Conservation (phyloP, 805 yeast species). For the Monosporozyma siamensis region DNA sequence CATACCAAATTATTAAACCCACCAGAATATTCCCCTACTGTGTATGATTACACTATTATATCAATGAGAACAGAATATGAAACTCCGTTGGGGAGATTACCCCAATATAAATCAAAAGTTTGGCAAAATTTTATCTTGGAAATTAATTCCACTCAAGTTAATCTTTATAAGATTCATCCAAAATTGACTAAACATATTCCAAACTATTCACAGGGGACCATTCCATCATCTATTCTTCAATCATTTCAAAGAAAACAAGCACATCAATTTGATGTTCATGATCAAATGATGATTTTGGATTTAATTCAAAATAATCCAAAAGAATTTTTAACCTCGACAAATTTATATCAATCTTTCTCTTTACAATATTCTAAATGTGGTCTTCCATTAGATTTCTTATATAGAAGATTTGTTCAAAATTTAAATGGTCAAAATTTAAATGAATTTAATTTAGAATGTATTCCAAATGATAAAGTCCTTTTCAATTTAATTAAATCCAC, state of each 20-base stretch:
- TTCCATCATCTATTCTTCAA: conserved; percentile 1
- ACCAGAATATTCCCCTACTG: conserved; percentile 63
- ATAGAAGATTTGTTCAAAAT: conserved; percentile 24
- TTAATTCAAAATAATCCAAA: conserved; percentile 12
- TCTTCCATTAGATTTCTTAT: conserved; percentile 67
- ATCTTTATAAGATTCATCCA: conserved; percentile 45
- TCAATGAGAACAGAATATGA: conserved; percentile 65
- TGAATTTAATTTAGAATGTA: not conserved
- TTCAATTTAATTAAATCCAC: conserved; percentile 24
- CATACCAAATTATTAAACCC: conserved; percentile 20
- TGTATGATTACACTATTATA: conserved; percentile 47
- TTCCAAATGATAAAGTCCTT: conserved; percentile 1
- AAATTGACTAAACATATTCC: conserved; percentile 24
- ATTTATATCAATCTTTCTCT: conserved; percentile 54
- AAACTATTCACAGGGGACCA: conserved; percentile 13
- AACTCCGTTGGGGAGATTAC: conserved; percentile 64
- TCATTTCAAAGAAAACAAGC: conserved; percentile 9
- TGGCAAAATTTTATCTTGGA: conserved; percentile 69
- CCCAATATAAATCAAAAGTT: conserved; percentile 37
- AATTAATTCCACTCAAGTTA: conserved; percentile 78
- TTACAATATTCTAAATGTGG: conserved; percentile 80
- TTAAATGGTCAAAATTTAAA: not conserved
- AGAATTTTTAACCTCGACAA: conserved; percentile 26
- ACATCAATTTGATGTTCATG: conserved; percentile 18
- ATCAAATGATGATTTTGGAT: conserved; percentile 14